phyloP scores from a whole-genome alignment of 2,329 filamentous ascomycete species.

The Talaromyces sp. region DNA sequence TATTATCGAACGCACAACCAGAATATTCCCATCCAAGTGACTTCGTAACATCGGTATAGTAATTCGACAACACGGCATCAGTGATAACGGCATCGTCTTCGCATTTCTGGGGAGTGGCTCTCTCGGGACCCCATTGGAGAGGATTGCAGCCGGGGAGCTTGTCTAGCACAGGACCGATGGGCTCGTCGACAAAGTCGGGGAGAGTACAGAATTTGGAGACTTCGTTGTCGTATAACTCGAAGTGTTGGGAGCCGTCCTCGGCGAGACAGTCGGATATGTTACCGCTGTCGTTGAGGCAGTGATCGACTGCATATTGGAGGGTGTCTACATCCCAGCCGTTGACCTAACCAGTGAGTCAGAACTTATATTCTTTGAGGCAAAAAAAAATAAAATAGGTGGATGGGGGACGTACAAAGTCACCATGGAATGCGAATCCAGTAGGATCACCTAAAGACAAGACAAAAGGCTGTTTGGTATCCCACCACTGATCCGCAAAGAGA shows the following conservation, averaged over 20 bases:
- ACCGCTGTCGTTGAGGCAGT: conserved; percentile 68
- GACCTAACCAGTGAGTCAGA: conserved; percentile 29
- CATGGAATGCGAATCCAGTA: conserved; percentile 51
- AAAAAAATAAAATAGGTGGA: no score
- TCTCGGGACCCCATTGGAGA: conserved; percentile 26
- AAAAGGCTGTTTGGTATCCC: conserved; percentile 37
- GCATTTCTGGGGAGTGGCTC: conserved; percentile 27
- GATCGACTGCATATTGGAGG: conserved; percentile 66
- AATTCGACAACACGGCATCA: conserved; percentile 12
- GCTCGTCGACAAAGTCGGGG: conserved; percentile 35
- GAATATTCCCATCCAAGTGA: conserved; percentile 52
- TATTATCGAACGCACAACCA: conserved; percentile 55
- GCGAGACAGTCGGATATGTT: conserved; percentile 61
- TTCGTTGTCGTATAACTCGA: conserved; percentile 53
- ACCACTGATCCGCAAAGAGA: conserved; percentile 16
- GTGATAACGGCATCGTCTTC: conserved; percentile 9
- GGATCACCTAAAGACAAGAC: conserved; percentile 46
- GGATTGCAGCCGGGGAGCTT: conserved; percentile 25
- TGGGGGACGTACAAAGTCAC: conserved; percentile 43
- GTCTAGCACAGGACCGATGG: conserved; percentile 19
- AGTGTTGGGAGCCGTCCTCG: conserved; percentile 41
- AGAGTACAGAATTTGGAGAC: conserved; percentile 51
- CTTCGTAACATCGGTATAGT: conserved; percentile 41
- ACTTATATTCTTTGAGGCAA: no score
- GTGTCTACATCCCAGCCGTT: conserved; percentile 67